Conservation (phyloP, 495 filamentous ascomycete species). For the Amniculicola lignicola region DNA sequence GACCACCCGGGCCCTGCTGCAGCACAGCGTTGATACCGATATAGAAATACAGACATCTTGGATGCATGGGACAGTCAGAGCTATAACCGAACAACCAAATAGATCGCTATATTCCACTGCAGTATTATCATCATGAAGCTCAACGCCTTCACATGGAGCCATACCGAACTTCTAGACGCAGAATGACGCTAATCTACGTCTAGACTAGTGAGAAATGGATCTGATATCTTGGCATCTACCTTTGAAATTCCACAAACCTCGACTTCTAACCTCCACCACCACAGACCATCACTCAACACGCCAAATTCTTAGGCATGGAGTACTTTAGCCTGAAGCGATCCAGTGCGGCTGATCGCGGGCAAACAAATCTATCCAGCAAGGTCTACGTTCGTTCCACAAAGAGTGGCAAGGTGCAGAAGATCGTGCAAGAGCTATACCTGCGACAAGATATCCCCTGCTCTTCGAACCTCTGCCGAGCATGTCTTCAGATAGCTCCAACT, state of each 20-base stretch:
- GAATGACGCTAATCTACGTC: too few species aligned
- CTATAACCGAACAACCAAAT: too few species aligned
- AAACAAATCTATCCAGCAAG: constrained; percentile 84
- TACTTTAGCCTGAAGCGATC: constrained; percentile 91
- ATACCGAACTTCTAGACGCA: background rate
- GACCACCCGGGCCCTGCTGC: constrained; percentile 15
- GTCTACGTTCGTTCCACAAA: constrained; percentile 89
- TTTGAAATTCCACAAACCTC: constrained; percentile 21
- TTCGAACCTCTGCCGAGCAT: constrained; percentile 77
- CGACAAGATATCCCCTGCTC: constrained; percentile 97
- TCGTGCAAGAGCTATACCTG: constrained; percentile 93
- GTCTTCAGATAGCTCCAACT: constrained; percentile 64
- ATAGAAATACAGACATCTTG: background rate
- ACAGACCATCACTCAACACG: background rate
- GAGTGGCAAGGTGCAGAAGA: constrained; percentile 96
- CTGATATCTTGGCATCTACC: constrained; percentile 19
- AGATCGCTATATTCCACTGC: too few species aligned
- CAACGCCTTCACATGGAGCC: background rate
- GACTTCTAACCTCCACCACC: constrained; percentile 7
- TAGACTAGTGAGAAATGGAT: too few species aligned
- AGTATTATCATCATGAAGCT: background rate
- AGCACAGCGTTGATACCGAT: background rate
- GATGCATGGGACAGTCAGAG: too few species aligned
- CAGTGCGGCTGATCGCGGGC: constrained; percentile 60
- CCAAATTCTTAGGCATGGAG: constrained; percentile 30